Evolutionary conservation across 257 asterid genomes (phyloP).

Genomic region (Lycium ferocissimum): DNA sequence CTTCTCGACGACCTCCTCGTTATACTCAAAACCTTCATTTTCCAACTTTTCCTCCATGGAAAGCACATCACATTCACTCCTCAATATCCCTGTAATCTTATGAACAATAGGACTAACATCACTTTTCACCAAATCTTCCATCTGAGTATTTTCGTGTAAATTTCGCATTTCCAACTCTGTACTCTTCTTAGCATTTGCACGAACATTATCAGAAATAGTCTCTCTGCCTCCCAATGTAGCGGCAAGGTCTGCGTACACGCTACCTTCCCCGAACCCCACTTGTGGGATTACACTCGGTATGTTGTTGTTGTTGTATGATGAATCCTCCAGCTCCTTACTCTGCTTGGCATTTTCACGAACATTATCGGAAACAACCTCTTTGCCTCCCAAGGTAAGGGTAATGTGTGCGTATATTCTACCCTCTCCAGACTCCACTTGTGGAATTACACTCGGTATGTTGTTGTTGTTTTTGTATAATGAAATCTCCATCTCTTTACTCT

Average conservation of each 20-base stretch:
- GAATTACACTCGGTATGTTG: no score
- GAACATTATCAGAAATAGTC: constrained; percentile 30
- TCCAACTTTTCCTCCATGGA: constrained; percentile 75
- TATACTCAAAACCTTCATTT: constrained; percentile 45
- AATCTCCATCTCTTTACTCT: constrained; percentile 26
- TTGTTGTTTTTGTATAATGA: not conserved
- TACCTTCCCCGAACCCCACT: no score
- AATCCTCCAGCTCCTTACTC: constrained; percentile 29
- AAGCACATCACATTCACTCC: constrained; percentile 45
- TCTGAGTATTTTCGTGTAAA: constrained; percentile 19
- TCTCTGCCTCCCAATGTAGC: no score
- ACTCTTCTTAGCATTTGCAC: constrained; percentile 61
- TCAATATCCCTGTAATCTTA: constrained; percentile 66
- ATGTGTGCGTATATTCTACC: no score
- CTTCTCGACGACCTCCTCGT: constrained; percentile 65
- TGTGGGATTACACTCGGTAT: no score
- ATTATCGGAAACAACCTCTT: not conserved
- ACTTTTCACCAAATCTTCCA: constrained; percentile 28
- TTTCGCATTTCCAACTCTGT: constrained; percentile 27
- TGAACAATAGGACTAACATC: constrained; percentile 75
- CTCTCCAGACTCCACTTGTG: no score
- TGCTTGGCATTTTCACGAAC: constrained; percentile 68
- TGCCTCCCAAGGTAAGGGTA: no score
- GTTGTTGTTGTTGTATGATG: no score
- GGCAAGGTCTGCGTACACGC: no score